Evolutionary conservation across 495 filamentous ascomycete genomes (phyloP).

Genomic region (Podospora fimiseda): DNA sequence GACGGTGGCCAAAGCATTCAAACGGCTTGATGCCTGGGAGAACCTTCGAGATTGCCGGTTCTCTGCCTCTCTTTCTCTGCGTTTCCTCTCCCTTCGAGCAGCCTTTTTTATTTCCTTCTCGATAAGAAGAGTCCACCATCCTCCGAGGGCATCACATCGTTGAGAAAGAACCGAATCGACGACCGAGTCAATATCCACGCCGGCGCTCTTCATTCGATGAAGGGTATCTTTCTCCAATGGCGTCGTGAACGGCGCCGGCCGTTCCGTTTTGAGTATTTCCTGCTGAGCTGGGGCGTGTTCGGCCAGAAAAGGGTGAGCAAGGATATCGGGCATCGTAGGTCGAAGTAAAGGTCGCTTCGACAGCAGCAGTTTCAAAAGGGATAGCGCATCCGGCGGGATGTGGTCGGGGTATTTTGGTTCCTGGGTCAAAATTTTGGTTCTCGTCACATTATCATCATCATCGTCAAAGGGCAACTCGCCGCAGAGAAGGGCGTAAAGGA

Average conservation of each 20-base stretch:
- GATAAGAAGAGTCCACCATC: slow-evolving; percentile 93
- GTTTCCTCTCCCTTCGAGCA: slow-evolving; percentile 71
- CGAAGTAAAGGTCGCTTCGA: slow-evolving; percentile 84
- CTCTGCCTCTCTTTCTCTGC: slow-evolving; percentile 77
- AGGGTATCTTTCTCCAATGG: slow-evolving; percentile 84
- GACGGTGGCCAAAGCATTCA: slow-evolving; percentile 72
- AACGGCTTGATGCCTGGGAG: slow-evolving; percentile 76
- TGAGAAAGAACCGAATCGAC: slow-evolving; percentile 90
- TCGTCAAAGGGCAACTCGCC: slow-evolving; percentile 96
- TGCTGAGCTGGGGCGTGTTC: slow-evolving; percentile 87
- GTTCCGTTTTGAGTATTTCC: slow-evolving; percentile 78
- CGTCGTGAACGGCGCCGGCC: slow-evolving; percentile 80
- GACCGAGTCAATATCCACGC: slow-evolving; percentile 88
- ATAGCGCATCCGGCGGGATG: slow-evolving; percentile 67
- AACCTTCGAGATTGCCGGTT: slow-evolving; percentile 72
- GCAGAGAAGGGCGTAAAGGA: slow-evolving; percentile 84
- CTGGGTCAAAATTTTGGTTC: slow-evolving; percentile 71
- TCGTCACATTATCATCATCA: slow-evolving; percentile 80
- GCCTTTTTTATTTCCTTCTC: slow-evolving; percentile 96
- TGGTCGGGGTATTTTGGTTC: slow-evolving; percentile 81
- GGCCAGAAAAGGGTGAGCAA: slow-evolving; percentile 80
- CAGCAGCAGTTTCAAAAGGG: slow-evolving; percentile 67
- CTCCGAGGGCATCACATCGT: slow-evolving; percentile 80
- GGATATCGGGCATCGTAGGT: slow-evolving; percentile 79
- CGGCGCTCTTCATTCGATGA: slow-evolving; percentile 89